Percentiles rank a stretch among this genome's conserved stretches.
Evolutionary conservation across 2,329 filamentous ascomycete species (phyloP).

Genomic region (Arachnomyces sp.): DNA sequence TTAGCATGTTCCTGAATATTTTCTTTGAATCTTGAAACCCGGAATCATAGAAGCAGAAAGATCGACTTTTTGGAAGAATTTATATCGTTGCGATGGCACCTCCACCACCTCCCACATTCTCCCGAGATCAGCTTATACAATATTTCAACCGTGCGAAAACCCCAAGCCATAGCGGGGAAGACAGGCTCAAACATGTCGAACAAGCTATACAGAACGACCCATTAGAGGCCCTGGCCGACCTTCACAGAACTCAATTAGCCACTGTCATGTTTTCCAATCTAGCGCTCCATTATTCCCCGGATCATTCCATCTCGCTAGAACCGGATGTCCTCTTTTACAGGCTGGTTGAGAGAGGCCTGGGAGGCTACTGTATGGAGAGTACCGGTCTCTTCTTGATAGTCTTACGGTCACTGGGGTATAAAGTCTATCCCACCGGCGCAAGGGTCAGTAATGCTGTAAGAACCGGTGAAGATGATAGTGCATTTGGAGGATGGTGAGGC

Average conservation of each 20-base stretch:
- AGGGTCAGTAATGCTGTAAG: constrained; percentile 34
- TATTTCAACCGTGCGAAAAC: constrained; percentile 28
- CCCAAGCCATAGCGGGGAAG: constrained; percentile 8
- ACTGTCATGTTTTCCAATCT: constrained; percentile 52
- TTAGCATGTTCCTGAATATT: too few relatives aligned
- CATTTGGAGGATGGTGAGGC: constrained; percentile 42
- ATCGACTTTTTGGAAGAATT: too few relatives aligned
- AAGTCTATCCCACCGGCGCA: constrained; percentile 50
- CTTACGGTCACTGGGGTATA: constrained; percentile 45
- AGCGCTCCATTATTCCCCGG: constrained; percentile 47
- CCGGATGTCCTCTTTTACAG: constrained; percentile 46
- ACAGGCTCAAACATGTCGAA: constrained; percentile 21
- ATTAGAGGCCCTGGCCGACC: constrained; percentile 22
- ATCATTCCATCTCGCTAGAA: constrained; percentile 43
- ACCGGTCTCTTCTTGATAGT: constrained; percentile 47
- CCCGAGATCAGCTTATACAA: constrained; percentile 26
- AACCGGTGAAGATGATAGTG: constrained; percentile 27
- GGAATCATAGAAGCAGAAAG: too few relatives aligned
- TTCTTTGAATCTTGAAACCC: too few relatives aligned
- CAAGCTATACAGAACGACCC: constrained; percentile 22
- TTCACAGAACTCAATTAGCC: constrained; percentile 40
- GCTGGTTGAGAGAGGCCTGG: constrained; percentile 42
- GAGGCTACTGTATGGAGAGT: constrained; percentile 58
- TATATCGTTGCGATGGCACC: constrained; percentile 6
- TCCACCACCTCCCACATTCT: constrained; percentile 22